Percentiles rank a stretch among this genome's conserved stretches.
phyloP scores from a whole-genome alignment of 352 stramenopile genomes.

The Peronospora tabacina region DNA sequence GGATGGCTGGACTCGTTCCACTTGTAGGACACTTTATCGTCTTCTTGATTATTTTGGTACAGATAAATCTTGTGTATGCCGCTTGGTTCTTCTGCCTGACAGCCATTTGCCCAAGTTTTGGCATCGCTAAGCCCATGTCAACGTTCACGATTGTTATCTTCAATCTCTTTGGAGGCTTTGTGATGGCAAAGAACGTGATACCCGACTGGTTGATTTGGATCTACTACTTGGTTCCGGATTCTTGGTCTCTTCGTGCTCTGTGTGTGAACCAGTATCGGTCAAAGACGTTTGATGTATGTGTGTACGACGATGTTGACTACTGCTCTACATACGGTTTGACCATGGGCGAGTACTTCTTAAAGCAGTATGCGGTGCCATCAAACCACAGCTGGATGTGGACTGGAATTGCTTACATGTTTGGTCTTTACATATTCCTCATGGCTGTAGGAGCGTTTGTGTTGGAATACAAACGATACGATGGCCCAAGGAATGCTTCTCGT shows the following conservation, averaged over 20 bases:
- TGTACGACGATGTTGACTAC: constrained; percentile 24
- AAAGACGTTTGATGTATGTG: constrained; percentile 10
- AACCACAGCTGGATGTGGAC: no score
- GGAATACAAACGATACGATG: constrained; percentile 16
- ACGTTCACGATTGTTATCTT: not conserved
- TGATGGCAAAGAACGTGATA: constrained; percentile 27
- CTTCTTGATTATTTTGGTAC: constrained; percentile 38
- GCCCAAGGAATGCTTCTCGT: constrained; percentile 7
- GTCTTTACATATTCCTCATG: not conserved
- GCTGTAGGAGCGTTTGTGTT: not conserved
- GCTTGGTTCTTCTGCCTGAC: constrained; percentile 37
- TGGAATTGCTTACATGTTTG: not conserved
- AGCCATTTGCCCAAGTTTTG: not conserved
- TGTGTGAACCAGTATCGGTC: constrained; percentile 16
- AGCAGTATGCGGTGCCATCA: no score
- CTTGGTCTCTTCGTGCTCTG: constrained; percentile 8
- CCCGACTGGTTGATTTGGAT: constrained; percentile 32
- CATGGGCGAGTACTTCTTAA: constrained; percentile 24
- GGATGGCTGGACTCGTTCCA: constrained; percentile 46
- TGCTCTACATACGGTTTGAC: constrained; percentile 17
- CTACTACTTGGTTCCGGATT: not conserved
- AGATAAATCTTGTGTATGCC: constrained; percentile 41
- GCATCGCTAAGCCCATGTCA: not conserved
- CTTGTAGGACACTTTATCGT: constrained; percentile 28
- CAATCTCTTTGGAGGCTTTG: constrained; percentile 34